Base-by-base conservation (phyloP, 208 protist species). In the Trypanosoma vivax region DNA sequence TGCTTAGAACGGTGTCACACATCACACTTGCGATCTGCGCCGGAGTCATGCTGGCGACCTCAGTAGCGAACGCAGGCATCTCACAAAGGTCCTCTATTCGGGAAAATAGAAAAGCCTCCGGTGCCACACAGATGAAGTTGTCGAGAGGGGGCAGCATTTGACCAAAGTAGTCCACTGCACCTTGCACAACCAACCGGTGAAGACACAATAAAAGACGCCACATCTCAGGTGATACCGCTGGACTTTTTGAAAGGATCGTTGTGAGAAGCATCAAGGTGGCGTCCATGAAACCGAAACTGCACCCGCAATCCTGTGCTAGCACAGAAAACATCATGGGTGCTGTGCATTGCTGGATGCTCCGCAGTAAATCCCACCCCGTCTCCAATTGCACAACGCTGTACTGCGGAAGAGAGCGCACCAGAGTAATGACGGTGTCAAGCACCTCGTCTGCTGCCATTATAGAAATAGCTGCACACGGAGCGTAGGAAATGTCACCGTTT, bases 121-220 rank as follows among this genome's bases (percentile, higher is more conserved):
- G 82, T 39, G 87, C 83, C 16, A 88, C 79, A 1, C 63, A 84
- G 38, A 85, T 72, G 57, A 79, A 96, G 72, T 96, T 96, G 55
- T 97, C 91, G 9, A 96, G 49, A 29, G 89, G 86, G 19, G 86
- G 68, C 19, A 97, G 72, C 49, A 96, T 78, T 40, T 86, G 50
- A 4, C 50, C 46, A 62, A 96, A 84, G 63, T 96, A 96, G 60
- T 97, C 91, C 7, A 74, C 61, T 2, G 87, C 79, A 33, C 76
- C 88, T 18, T 73, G 69, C 29, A 71, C 35, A 14, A 89, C 46
- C 11, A 91, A 49, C 18, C 73, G 76, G 60, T 90, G 59, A 29
- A 90, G 43, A 56, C 75, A 87, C 46, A 76, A 68, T 38, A 90
- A 35, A 25, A 94, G 61, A 19, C 65, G 69, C 85, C 88, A 95